Conservation (phyloP, 306 rosid genomes). For the Ammopiptanthus mongolicus region DNA sequence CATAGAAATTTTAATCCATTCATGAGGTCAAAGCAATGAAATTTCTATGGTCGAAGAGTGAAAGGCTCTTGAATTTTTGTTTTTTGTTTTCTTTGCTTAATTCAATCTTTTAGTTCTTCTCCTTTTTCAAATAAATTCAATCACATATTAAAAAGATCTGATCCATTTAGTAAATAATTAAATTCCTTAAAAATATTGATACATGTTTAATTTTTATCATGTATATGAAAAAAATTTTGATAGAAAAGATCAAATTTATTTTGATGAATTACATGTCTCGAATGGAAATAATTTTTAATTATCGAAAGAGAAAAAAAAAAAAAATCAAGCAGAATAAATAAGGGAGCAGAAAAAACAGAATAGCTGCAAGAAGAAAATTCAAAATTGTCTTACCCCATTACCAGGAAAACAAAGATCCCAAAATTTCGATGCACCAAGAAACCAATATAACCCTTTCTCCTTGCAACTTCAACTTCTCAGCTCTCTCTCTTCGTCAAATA, state of each 20-base stretch:
- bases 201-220: too few relatives aligned
- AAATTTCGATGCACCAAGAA: background rate
- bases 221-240: too few relatives aligned
- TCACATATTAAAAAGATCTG: too few relatives aligned
- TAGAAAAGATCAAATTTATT: too few relatives aligned
- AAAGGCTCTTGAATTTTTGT: background rate
- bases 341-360: background rate
- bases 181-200: too few relatives aligned
- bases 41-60: background rate
- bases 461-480: slow-evolving; percentile 27
- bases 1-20: background rate
- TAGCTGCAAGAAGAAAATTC: slow-evolving; percentile 3
- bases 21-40: background rate
- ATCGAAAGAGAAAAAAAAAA: too few relatives aligned
- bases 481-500: background rate
- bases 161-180: too few relatives aligned
- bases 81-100: background rate
- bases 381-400: slow-evolving; percentile 18
- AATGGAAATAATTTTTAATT: too few relatives aligned
- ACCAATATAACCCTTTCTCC: background rate
- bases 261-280: too few relatives aligned
- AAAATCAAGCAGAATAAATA: slow-evolving; percentile 5
- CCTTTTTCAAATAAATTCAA: background rate
- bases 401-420: slow-evolving; percentile 16
- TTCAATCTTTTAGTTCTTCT: background rate